Conservation (phyloP, 129 eudicot species). For the Erigeron canadensis region DNA sequence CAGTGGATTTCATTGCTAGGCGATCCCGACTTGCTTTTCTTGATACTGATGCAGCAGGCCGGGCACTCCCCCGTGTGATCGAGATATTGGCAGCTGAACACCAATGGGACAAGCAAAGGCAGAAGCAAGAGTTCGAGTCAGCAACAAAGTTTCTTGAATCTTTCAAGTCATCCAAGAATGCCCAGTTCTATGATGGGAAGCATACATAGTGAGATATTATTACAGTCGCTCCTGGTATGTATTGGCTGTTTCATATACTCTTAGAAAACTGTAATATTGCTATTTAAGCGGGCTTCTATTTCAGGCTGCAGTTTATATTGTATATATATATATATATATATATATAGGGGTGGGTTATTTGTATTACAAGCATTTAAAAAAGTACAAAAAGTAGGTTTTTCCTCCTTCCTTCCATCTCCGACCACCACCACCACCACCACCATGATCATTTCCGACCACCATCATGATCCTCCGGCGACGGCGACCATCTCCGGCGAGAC, state of each 20-base stretch:
- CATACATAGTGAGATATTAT: constrained; percentile 54
- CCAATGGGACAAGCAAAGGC: constrained; percentile 79
- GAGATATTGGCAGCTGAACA: constrained; percentile 80
- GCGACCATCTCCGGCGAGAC: no score
- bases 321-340: no score
- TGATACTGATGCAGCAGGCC: constrained; percentile 84
- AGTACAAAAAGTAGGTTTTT: no score
- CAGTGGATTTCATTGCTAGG: constrained; percentile 83
- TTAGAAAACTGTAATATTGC: not conserved
- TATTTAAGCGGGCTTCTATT: not conserved
- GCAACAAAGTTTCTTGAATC: constrained; percentile 72
- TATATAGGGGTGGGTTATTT: no score
- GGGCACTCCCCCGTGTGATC: constrained; percentile 81
- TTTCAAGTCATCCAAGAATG: constrained; percentile 81
- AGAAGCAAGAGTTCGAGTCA: constrained; percentile 55
- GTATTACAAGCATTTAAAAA: no score
- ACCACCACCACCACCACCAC: no score
- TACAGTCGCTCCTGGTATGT: constrained; percentile 25
- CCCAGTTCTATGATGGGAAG: constrained; percentile 88
- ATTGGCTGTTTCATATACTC: constrained; percentile 2
- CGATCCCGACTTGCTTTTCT: constrained; percentile 95
- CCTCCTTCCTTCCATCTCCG: no score
- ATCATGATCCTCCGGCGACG: no score
- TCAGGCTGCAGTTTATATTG: not conserved
- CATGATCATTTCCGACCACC: no score